phyloP scores from a whole-genome alignment of 202 grass and related monocot species.

The Setaria viridis region DNA sequence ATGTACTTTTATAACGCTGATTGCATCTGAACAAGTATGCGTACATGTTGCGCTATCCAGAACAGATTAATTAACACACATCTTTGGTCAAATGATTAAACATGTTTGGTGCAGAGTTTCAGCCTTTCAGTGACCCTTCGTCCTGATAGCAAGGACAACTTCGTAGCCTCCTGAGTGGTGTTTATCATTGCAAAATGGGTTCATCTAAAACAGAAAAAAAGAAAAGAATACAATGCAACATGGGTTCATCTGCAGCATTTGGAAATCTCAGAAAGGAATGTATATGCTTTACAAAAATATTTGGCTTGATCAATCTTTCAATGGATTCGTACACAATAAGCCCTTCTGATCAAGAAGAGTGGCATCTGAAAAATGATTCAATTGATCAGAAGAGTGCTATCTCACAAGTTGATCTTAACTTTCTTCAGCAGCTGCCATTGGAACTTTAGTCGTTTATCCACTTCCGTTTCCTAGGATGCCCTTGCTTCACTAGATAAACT shows the following conservation, averaged over 20 bases:
- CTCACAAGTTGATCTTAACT: conserved; percentile 2
- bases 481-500: conserved; percentile 78
- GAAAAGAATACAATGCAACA: background rate
- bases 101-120: background rate
- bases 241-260: conserved; percentile 12
- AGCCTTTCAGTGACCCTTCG: background rate
- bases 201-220: conserved; percentile 5
- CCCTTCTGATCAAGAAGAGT: background rate
- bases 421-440: conserved; percentile 8
- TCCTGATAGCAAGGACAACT: background rate
- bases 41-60: background rate
- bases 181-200: background rate
- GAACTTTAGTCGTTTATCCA: conserved; percentile 43
- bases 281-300: conserved; percentile 35
- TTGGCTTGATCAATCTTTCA: conserved; percentile 18
- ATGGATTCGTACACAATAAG: background rate
- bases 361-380: conserved; percentile 19
- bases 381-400: background rate
- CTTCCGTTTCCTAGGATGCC: conserved; percentile 50
- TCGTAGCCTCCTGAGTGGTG: background rate
- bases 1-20: background rate
- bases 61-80: background rate
- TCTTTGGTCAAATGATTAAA: background rate
- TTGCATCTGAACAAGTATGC: background rate
- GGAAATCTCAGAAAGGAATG: conserved; percentile 31